Evolutionary conservation across 2,329 filamentous ascomycete species (phyloP), one percentile per base, ranked within the genome.

Genomic region (Colletotrichum sp.): DNA sequence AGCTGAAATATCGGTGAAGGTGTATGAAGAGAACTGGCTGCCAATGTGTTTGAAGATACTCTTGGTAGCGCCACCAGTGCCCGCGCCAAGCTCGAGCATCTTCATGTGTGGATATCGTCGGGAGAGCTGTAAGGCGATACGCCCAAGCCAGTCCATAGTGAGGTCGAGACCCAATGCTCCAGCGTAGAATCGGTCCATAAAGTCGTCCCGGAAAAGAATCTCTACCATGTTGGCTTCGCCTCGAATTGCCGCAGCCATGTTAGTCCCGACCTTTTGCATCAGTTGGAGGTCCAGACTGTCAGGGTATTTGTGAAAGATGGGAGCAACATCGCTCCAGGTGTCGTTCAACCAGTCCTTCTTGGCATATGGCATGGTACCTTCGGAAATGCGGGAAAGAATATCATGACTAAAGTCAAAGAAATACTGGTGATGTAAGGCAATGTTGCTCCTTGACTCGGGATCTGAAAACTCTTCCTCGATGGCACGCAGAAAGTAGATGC

Each of bases 41-140:
- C 69, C 65, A 15, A 76, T 43, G 18, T 70, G 55, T 15, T 73
- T 65, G 68, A 77, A 38, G 66, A 76, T 18, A 18, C 57, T 47
- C n/a, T 63, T 66, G 64, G 47, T 69, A 54, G 15, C 66, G 43
- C 81, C 82, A 2, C 85, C 87, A 3, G 84, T 87, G 1, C 86
- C 86, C 12, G 83, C 86, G 36, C 86, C 85, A 11, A 85, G 77
- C 70, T 80, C 79, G 1, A 87, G 78, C 34, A 76, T 62, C 33
- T 72, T 70, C 73, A 76, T 68, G 11, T 66, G 55, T 2, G 75
- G 73, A 57, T 70, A 68, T 8, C 64, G 27, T 31, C 67, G 66
- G 15, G 66, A 57, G 15, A 76, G 34, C 36, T 75, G 73, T 1
- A 12, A 11, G 18, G 69, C 57, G 2, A 59, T 59, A 16, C 57